Conservation (phyloP, 495 filamentous ascomycete species). For the Hypoxylon subgilvum region DNA sequence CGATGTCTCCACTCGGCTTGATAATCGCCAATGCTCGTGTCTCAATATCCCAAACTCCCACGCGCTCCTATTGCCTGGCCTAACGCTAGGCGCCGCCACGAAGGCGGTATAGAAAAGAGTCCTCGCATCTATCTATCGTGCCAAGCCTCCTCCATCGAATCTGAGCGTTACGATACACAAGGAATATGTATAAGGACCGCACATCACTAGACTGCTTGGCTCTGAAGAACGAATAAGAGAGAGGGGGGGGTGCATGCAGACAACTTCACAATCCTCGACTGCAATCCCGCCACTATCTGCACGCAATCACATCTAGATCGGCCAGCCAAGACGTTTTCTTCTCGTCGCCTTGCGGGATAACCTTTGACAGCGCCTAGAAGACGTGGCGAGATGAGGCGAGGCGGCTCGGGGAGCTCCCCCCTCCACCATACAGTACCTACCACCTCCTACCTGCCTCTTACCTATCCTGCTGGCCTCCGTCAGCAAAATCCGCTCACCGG, state of each 20-base stretch:
- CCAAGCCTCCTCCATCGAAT: no score
- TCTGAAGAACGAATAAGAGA: no score
- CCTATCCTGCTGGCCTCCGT: constrained; percentile 1
- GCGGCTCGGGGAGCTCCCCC: constrained; percentile 22
- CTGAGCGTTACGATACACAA: background rate
- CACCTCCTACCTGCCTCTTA: background rate
- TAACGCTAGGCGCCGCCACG: background rate
- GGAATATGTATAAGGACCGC: no score
- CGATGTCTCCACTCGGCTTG: constrained; percentile 1
- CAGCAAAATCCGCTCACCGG: constrained; percentile 26
- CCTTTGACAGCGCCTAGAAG: constrained; percentile 8
- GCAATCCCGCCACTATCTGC: constrained; percentile 27
- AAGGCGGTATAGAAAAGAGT: no score
- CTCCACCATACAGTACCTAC: no score
- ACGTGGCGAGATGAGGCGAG: constrained; percentile 20
- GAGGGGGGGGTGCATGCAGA: constrained; percentile 10
- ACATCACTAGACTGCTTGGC: no score
- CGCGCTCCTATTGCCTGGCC: background rate
- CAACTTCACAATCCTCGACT: background rate
- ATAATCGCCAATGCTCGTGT: background rate
- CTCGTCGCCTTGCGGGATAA: constrained; percentile 13
- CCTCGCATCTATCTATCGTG: no score
- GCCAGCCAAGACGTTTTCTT: constrained; percentile 5
- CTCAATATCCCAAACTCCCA: constrained; percentile 1
- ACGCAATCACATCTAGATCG: constrained; percentile 36